Conservation (phyloP, 1,139 yeast species). For the Williopsis jadinii region DNA sequence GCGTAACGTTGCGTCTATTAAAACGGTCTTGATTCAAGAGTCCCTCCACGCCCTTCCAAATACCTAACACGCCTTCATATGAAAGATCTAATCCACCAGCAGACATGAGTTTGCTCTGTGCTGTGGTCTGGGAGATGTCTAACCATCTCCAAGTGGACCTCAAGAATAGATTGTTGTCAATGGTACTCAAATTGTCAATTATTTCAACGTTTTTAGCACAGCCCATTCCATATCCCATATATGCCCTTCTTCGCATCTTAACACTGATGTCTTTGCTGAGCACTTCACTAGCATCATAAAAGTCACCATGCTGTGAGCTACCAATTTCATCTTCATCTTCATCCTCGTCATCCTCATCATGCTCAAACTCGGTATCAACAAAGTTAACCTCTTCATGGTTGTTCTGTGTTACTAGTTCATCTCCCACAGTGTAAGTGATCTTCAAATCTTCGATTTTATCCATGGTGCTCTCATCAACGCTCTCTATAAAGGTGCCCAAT, state of each 20-base stretch:
- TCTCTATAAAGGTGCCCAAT: conserved; percentile 35
- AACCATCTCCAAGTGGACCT: conserved; percentile 90
- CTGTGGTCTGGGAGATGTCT: conserved; percentile 59
- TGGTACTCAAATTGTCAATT: conserved; percentile 43
- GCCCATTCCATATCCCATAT: conserved; percentile 66
- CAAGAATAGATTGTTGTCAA: conserved; percentile 53
- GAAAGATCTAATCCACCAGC: conserved; percentile 70
- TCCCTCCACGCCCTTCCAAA: conserved; percentile 79
- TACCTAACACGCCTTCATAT: conserved; percentile 80
- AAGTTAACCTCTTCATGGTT: conserved; percentile 9
- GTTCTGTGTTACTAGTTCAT: conserved; percentile 5
- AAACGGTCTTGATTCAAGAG: conserved; percentile 38
- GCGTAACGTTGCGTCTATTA: conserved; percentile 37
- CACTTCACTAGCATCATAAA: conserved; percentile 28
- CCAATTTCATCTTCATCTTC: conserved; percentile 18
- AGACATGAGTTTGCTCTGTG: conserved; percentile 62
- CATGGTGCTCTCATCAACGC: conserved; percentile 23
- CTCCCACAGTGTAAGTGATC: conserved; percentile 3
- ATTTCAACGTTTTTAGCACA: conserved; percentile 58
- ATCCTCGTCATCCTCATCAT: conserved; percentile 23
- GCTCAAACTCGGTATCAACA: conserved; percentile 6
- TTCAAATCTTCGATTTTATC: conserved; percentile 16
- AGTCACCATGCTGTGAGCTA: conserved; percentile 19
- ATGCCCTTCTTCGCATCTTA: conserved; percentile 63
- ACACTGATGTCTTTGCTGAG: conserved; percentile 55